Base-by-base conservation (phyloP, 257 asterid genomes). In the Eustoma russellianum region DNA sequence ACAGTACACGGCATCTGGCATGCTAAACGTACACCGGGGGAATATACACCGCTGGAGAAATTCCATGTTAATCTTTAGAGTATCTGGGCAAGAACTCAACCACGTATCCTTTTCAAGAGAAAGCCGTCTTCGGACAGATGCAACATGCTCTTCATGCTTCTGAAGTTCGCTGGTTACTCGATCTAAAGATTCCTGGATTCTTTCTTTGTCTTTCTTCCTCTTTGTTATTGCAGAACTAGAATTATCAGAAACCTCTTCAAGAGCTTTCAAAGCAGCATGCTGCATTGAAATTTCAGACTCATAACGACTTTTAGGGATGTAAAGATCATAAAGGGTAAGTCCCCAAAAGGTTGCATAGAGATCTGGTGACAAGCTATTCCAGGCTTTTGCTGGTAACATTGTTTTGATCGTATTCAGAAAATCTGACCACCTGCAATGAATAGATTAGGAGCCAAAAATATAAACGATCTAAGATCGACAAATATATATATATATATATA, bases 301-400 rank as follows among this genome's bases (percentile, higher is more conserved):
- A 46, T 92, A 92, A 66, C 99, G 93, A 56, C 64, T 79, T 83
- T 81, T 76, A 53, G 99, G 99, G 57, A 88, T 95, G 68, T 88
- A 79, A 65, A 92, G 96, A 81, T 92, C 99, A 68, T 92, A 92
- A 35, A 92, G 76, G 14, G 95, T 81, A 67, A 92, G 97, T 77
- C 99, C 97, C 99, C 99, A 92, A 70, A 92, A 92, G 66, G 99
- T 88, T 28, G 94, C 94, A 71, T 88, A 92, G 44, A 92, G 77
- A 72, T 92, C 99, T 53, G 99, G 85, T 60, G 99, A 92, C 73
- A 92, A 78, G 68, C 99, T 92, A 73, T 92, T 92, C 99, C 99
- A 92, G 53, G 99, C 97, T 71, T 85, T 92, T 35, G 94, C 59
- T 56, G 99, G 99, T 69, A 92, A 73, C 97, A 92, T 85, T 60